Percentiles rank a stretch among this genome's conserved stretches.
These are phyloP conservation scores for Malbranchea cinnamomea DNA, from an alignment of 2,329 filamentous ascomycete genomes.

Conservation along the genomic window DNA sequence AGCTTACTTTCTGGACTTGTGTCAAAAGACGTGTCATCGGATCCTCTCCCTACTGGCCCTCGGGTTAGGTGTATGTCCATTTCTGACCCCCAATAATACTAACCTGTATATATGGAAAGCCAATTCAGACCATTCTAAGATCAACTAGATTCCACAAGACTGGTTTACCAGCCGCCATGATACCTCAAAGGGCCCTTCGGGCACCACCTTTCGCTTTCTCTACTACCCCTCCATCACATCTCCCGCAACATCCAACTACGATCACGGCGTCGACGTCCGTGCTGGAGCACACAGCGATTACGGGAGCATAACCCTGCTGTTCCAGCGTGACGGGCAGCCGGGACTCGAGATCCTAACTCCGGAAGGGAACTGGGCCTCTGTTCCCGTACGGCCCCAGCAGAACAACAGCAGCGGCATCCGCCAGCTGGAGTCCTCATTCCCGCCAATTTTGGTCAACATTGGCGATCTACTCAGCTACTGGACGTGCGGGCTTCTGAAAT, in stretches of 20 bases:
- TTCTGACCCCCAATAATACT: constrained; percentile 6
- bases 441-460: constrained; percentile 62
- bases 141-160: constrained; percentile 26
- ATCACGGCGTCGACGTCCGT: constrained; percentile 50
- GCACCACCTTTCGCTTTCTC: constrained; percentile 53
- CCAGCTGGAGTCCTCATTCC: constrained; percentile 33
- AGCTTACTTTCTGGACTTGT: constrained; percentile 51
- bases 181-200: constrained; percentile 32
- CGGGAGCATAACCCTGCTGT: constrained; percentile 53
- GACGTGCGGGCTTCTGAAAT: constrained; percentile 77
- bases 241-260: constrained; percentile 26
- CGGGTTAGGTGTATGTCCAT: constrained; percentile 47
- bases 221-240: constrained; percentile 49
- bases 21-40: constrained; percentile 55
- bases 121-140: neutral
- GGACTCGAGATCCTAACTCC: constrained; percentile 68
- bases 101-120: neutral
- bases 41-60: constrained; percentile 65
- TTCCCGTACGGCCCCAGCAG: constrained; percentile 44
- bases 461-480: constrained; percentile 65
- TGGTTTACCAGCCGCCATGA: constrained; percentile 52
- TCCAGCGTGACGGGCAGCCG: constrained; percentile 70
- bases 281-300: constrained; percentile 92
- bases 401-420: neutral
- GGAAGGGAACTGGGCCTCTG: constrained; percentile 44